phyloP scores from a whole-genome alignment of 2,329 filamentous ascomycete species.

The Elsinoe batatas region DNA sequence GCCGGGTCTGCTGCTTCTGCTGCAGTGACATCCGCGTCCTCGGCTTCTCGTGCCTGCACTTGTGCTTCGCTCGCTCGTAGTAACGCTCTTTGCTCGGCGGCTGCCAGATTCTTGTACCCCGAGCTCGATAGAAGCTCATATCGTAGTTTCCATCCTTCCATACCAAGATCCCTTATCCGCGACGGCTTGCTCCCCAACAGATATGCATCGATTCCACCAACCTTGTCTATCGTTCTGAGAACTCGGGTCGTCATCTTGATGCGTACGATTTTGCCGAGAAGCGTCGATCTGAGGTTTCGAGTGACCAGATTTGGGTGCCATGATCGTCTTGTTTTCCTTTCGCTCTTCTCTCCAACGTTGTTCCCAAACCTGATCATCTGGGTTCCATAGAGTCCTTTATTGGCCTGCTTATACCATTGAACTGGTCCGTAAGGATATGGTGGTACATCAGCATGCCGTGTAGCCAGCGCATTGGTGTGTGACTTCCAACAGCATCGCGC shows the following conservation, averaged over 20 bases:
- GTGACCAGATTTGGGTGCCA: conserved; percentile 66
- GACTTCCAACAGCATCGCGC: conserved; percentile 16
- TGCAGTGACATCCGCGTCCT: background rate
- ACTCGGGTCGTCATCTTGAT: conserved; percentile 61
- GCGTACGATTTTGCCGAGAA: conserved; percentile 54
- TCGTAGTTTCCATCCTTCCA: conserved; percentile 79
- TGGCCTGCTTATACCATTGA: conserved; percentile 67
- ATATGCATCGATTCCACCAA: conserved; percentile 86
- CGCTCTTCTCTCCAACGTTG: conserved; percentile 57
- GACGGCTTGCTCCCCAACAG: conserved; percentile 68
- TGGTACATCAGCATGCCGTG: conserved; percentile 25
- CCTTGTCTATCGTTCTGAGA: conserved; percentile 59
- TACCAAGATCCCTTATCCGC: conserved; percentile 75
- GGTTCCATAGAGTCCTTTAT: conserved; percentile 46
- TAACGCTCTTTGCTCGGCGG: background rate
- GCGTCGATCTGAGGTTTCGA: conserved; percentile 56
- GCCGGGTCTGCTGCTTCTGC: too few relatives aligned
- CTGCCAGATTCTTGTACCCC: background rate
- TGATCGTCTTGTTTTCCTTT: conserved; percentile 59
- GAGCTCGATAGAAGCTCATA: conserved; percentile 42
- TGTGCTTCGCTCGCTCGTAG: background rate
- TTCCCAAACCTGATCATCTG: conserved; percentile 70
- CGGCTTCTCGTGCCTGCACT: background rate
- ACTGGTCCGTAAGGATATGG: conserved; percentile 64
- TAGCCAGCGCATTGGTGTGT: conserved; percentile 16